phyloP scores from a whole-genome alignment of 2,329 filamentous ascomycete species.

The Venturia aucupariae region DNA sequence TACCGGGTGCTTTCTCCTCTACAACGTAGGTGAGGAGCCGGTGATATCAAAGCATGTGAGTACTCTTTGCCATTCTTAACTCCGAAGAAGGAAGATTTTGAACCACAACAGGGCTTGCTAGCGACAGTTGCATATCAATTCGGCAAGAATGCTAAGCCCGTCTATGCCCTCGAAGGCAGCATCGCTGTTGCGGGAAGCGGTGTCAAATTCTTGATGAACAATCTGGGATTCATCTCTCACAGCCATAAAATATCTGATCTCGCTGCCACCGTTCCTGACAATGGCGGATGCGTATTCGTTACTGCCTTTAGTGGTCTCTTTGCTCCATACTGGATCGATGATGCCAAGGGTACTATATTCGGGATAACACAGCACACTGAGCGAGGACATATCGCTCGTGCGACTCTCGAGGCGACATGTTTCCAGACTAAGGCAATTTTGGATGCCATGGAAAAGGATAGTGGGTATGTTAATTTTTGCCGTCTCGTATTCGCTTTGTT shows the following conservation, averaged over 20 bases:
- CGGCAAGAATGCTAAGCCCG: slow-evolving; percentile 53
- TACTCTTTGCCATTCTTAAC: not conserved
- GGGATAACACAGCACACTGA: slow-evolving; percentile 50
- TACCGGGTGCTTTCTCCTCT: slow-evolving; percentile 80
- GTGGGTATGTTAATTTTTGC: slow-evolving; percentile 33
- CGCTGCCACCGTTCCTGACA: slow-evolving; percentile 59
- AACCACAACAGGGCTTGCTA: slow-evolving; percentile 59
- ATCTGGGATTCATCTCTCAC: slow-evolving; percentile 52
- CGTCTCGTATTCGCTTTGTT: not conserved
- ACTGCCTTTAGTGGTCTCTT: slow-evolving; percentile 88
- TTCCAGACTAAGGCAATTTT: slow-evolving; percentile 90
- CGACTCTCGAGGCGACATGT: slow-evolving; percentile 83
- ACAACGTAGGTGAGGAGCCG: slow-evolving; percentile 77
- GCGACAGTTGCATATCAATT: slow-evolving; percentile 86
- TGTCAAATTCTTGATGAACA: slow-evolving; percentile 60
- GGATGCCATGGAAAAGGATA: slow-evolving; percentile 84
- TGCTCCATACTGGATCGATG: slow-evolving; percentile 91
- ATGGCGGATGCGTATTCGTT: slow-evolving; percentile 75
- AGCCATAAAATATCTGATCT: slow-evolving; percentile 56
- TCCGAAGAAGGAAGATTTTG: not conserved
- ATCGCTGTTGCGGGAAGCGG: slow-evolving; percentile 75
- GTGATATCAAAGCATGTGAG: slow-evolving; percentile 53
- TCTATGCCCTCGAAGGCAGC: slow-evolving; percentile 76
- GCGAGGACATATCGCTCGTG: slow-evolving; percentile 77
- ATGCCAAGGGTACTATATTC: slow-evolving; percentile 64